These are phyloP conservation scores for Blastobotrys proliferans DNA, from an alignment of 1,139 yeast genomes.

Conservation along the genomic window DNA sequence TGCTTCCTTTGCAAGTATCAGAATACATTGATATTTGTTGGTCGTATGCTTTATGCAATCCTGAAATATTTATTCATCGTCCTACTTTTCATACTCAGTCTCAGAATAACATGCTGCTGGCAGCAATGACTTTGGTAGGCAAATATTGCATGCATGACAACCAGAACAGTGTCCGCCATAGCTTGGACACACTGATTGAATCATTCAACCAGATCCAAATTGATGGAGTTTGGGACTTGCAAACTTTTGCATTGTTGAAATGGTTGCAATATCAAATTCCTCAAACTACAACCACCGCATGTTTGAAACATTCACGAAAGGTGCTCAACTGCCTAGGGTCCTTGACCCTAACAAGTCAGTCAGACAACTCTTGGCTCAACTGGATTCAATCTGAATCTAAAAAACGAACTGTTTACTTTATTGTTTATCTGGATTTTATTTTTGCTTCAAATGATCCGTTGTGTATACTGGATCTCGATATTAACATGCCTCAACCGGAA, in stretches of 20 bases:
- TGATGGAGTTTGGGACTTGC: background rate
- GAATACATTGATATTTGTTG: constrained; percentile 13
- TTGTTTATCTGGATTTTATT: constrained; percentile 28
- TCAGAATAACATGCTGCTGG: constrained; percentile 32
- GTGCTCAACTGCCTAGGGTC: background rate
- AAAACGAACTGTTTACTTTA: constrained; percentile 30
- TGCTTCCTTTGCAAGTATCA: constrained; percentile 5
- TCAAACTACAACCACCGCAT: no score
- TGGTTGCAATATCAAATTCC: constrained; percentile 21
- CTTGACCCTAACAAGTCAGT: background rate
- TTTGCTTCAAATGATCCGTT: constrained; percentile 17
- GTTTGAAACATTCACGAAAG: no score
- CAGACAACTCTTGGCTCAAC: constrained; percentile 27
- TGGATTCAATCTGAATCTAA: constrained; percentile 33
- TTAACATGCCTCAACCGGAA: constrained; percentile 32
- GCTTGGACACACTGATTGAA: background rate
- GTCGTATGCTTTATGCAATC: constrained; percentile 17
- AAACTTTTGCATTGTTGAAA: constrained; percentile 22
- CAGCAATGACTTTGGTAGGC: constrained; percentile 38
- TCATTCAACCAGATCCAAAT: background rate
- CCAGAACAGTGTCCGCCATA: background rate
- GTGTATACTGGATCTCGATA: constrained; percentile 30
- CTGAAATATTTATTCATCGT: constrained; percentile 36
- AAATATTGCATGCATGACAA: constrained; percentile 25
- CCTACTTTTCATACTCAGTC: constrained; percentile 40